Evolutionary conservation across 305 asterid genomes (phyloP).

Genomic region (Fraxinus latifolia): DNA sequence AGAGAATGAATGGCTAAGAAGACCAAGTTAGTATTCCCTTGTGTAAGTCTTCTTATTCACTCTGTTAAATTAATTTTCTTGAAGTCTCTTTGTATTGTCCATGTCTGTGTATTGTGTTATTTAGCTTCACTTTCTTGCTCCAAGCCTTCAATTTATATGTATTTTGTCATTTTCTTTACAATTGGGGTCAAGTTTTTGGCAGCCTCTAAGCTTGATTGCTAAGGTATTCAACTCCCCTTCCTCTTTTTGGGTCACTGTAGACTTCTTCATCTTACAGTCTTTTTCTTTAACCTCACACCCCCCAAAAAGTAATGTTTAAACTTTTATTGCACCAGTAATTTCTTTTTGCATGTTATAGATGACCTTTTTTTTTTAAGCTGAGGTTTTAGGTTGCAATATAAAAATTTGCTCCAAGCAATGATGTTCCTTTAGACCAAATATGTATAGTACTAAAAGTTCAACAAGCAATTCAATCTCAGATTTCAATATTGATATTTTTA

Average conservation of each 20-base stretch:
- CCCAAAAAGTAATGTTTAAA: slow-evolving; percentile 16
- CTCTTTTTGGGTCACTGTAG: slow-evolving; percentile 23
- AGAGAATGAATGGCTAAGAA: slow-evolving; percentile 79
- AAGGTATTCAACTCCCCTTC: slow-evolving; percentile 36
- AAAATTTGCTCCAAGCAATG: neutral
- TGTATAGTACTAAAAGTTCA: neutral
- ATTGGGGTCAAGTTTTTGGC: slow-evolving; percentile 24
- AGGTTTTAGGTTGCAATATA: neutral
- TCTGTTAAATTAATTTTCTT: neutral
- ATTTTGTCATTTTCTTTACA: slow-evolving; percentile 23
- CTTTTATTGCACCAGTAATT: neutral
- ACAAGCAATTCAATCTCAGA: neutral
- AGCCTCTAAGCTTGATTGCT: slow-evolving; percentile 33
- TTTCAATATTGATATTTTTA: neutral
- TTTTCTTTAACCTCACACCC: slow-evolving; percentile 23
- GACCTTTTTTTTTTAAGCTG: neutral
- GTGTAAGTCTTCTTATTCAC: slow-evolving; percentile 29
- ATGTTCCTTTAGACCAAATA: neutral
- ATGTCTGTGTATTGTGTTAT: neutral
- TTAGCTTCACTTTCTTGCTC: slow-evolving; percentile 28
- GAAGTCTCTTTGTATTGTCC: neutral
- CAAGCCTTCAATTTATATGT: slow-evolving; percentile 25
- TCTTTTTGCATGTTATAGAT: neutral
- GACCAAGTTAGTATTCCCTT: slow-evolving; percentile 44
- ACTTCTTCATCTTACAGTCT: slow-evolving; percentile 18